phyloP scores from a whole-genome alignment of 1,284 basidiomycete species.

The Microbotryum lychnidis-dioicae region DNA sequence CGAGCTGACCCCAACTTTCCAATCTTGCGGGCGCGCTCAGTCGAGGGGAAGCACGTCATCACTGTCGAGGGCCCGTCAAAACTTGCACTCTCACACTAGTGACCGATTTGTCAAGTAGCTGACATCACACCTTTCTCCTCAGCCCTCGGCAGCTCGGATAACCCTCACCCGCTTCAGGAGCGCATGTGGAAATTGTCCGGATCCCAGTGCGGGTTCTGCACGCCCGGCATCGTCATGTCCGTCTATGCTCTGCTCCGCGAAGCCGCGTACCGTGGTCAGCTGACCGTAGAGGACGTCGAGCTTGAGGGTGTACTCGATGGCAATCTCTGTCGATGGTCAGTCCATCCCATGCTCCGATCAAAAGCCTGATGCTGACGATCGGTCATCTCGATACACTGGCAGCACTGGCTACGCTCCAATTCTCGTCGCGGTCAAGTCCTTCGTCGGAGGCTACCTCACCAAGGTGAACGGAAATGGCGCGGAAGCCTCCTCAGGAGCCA shows the following conservation, averaged over 20 bases:
- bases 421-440: slow-evolving; percentile 34
- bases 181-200: slow-evolving; percentile 39
- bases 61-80: slow-evolving; percentile 35
- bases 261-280: slow-evolving; percentile 31
- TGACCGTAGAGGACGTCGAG: slow-evolving; percentile 38
- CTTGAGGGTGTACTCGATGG: slow-evolving; percentile 40
- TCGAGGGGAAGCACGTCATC: slow-evolving; percentile 41
- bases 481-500: background rate
- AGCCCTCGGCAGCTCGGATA: slow-evolving; percentile 37
- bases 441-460: slow-evolving; percentile 29
- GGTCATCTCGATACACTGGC: background rate
- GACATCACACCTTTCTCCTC: background rate
- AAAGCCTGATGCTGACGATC: background rate
- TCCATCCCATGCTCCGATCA: background rate
- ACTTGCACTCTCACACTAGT: too few relatives aligned
- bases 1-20: background rate
- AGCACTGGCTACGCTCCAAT: slow-evolving; percentile 34
- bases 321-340: slow-evolving; percentile 39
- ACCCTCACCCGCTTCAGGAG: slow-evolving; percentile 42
- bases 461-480: slow-evolving; percentile 5
- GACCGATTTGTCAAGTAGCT: background rate
- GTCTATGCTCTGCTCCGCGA: slow-evolving; percentile 40
- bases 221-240: slow-evolving; percentile 38
- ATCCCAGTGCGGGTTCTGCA: slow-evolving; percentile 39
- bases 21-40: slow-evolving; percentile 10